Base-by-base conservation (phyloP, 2,329 filamentous ascomycete genomes). In the Arthrobotrys entomopaga region DNA sequence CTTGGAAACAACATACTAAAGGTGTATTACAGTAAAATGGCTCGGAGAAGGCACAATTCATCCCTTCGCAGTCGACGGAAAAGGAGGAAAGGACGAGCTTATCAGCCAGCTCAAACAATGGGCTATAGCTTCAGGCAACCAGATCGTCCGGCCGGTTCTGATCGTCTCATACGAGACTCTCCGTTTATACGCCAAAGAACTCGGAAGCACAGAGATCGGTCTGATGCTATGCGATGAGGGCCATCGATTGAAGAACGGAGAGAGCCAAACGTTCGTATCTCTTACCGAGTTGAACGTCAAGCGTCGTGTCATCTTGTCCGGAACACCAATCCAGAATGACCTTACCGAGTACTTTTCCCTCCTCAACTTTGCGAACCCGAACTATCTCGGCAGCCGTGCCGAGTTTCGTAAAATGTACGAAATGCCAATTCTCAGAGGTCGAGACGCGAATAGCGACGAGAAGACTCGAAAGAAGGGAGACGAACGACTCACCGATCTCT, bases 121-220 rank as follows among this genome's bases (percentile, higher is more conserved):
- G 95, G 91, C 92, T 0, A 95, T 97, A 79, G 88, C 94, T 3
- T 92, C 88, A 34, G 95, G 95, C n/a, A 90, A 96, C 56, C 85
- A 92, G 11, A 89, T 99, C 20, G 95, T 93, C 2, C 86, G 95
- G 40, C 95, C 95, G 0, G 93, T 98, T 40, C 90, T 99, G 60
- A 99, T 99, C 70, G 93, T 99, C 48, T 99, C 95, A 0, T 99
- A 99, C 80, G 95, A 99, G 82, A 98, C 95, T 0, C 85, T 99
- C 15, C 90, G 95, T 65, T 84, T 98, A 63, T 95, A 99, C 79
- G 91, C 92, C 13, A 92, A 96, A 43, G 92, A 96, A 81, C 86
- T 99, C 63, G 94, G 91, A 79, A 89, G 95, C 79, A 93, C 92
- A 0, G 90, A 91, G 19, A 98, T 99, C 75, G 95, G 95, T 3